Evolutionary conservation across 306 rosid genomes (phyloP).

Genomic region (Malus asiatica): DNA sequence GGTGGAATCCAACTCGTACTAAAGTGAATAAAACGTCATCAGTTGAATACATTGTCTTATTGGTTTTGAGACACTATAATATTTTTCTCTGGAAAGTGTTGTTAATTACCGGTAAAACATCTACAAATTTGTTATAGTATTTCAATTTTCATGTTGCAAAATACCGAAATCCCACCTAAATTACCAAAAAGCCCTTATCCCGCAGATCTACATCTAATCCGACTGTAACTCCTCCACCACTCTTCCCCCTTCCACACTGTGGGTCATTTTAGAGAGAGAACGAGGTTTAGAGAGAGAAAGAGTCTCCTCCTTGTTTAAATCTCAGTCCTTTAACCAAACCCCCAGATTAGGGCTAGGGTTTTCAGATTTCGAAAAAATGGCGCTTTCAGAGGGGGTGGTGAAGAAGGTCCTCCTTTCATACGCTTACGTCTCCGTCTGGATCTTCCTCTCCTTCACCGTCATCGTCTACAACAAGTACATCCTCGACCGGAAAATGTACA

Average conservation of each 20-base stretch:
- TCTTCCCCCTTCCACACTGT: background rate
- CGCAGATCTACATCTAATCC: background rate
- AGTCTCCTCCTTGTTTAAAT: background rate
- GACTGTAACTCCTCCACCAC: background rate
- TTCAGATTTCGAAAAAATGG: conserved; percentile 35
- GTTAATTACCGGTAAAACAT: background rate
- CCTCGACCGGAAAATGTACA: conserved; percentile 83
- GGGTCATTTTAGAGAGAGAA: background rate
- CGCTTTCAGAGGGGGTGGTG: conserved; percentile 61
- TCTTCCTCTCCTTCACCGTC: conserved; percentile 91
- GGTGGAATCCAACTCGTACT: too few species aligned
- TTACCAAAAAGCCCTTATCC: background rate
- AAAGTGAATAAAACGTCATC: too few species aligned
- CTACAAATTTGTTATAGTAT: too few species aligned
- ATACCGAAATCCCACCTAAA: too few species aligned
- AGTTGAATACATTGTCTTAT: too few species aligned
- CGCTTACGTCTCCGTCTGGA: conserved; percentile 79
- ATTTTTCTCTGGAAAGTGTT: too few species aligned
- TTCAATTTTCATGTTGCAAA: too few species aligned
- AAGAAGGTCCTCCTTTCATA: conserved; percentile 79
- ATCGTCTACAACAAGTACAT: conserved; percentile 96
- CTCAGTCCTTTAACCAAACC: background rate
- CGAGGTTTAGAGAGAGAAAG: background rate
- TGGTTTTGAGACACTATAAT: too few species aligned
- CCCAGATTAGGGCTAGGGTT: conserved; percentile 28